Percentiles rank a stretch among this genome's conserved stretches.
Evolutionary conservation across 75 land plant species (phyloP).

Genomic region (Cunninghamia lanceolata): DNA sequence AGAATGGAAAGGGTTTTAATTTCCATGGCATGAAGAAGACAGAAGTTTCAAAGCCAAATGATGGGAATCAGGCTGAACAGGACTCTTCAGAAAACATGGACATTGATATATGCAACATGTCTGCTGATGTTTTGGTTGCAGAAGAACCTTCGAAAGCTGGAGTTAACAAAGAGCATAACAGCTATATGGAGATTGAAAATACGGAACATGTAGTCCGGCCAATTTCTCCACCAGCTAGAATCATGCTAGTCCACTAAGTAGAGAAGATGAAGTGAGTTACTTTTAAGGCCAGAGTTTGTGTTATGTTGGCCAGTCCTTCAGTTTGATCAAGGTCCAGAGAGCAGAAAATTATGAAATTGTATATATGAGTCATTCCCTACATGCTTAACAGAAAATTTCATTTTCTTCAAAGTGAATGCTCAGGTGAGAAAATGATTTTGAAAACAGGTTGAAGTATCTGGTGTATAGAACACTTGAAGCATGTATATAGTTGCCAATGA

Average conservation of each 20-base stretch:
- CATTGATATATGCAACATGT: background rate
- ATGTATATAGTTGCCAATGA: background rate
- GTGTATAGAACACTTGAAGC: slow-evolving; percentile 1
- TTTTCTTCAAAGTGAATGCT: background rate
- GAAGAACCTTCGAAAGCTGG: slow-evolving; percentile 7
- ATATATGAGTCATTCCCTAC: background rate
- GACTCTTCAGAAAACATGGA: slow-evolving; percentile 7
- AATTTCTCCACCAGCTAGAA: slow-evolving; percentile 12
- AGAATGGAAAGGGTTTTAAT: background rate
- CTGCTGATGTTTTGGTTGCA: background rate
- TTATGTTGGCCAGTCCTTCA: background rate
- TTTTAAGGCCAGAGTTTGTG: background rate
- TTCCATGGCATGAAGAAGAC: background rate
- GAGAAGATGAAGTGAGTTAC: background rate
- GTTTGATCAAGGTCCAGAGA: background rate
- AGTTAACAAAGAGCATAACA: background rate
- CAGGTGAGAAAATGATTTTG: background rate
- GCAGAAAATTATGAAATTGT: background rate
- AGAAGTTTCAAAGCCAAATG: background rate
- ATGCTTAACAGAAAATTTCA: background rate
- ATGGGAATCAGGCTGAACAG: background rate
- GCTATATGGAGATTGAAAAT: slow-evolving; percentile 1
- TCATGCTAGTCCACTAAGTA: slow-evolving; percentile 12
- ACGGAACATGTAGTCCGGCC: background rate
- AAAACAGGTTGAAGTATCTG: background rate